phyloP scores from a whole-genome alignment of 2,329 filamentous ascomycete genomes.

The Emericellopsis cladophorae region DNA sequence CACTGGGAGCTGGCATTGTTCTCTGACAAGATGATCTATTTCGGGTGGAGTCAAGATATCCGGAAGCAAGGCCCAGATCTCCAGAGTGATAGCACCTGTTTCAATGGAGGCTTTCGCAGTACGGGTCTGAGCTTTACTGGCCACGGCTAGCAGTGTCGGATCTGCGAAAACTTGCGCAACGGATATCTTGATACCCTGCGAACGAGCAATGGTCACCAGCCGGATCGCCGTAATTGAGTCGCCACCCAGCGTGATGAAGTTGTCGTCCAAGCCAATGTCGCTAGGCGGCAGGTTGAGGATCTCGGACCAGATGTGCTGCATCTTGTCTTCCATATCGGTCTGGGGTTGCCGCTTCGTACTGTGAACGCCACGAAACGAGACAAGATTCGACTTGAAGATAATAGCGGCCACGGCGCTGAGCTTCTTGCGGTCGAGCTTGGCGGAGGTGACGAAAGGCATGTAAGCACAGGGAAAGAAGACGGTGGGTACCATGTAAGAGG shows the following conservation, averaged over 20 bases:
- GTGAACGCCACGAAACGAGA: neutral
- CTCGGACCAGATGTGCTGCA: neutral
- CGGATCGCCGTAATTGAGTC: neutral
- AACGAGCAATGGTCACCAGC: neutral
- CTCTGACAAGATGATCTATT: neutral
- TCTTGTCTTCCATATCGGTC: neutral
- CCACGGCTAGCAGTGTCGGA: neutral
- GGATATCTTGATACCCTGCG: neutral
- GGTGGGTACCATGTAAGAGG: constrained; percentile 6
- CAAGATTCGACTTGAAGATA: neutral
- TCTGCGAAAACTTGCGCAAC: neutral
- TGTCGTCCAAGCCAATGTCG: constrained; percentile 1
- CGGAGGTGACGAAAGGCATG: constrained; percentile 6
- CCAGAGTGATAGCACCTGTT: no score
- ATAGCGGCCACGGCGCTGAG: neutral
- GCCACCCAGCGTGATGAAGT: neutral
- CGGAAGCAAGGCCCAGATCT: no score
- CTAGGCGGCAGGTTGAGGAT: neutral
- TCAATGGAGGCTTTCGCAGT: no score
- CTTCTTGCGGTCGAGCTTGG: constrained; percentile 5
- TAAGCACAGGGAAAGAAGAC: constrained; percentile 2
- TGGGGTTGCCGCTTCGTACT: no score
- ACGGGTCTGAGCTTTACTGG: no score
- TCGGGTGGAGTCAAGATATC: neutral
- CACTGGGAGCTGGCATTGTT: constrained; percentile 14